Conservation (phyloP, 495 filamentous ascomycete species). For the Pseudomonodictys pantanalensis region DNA sequence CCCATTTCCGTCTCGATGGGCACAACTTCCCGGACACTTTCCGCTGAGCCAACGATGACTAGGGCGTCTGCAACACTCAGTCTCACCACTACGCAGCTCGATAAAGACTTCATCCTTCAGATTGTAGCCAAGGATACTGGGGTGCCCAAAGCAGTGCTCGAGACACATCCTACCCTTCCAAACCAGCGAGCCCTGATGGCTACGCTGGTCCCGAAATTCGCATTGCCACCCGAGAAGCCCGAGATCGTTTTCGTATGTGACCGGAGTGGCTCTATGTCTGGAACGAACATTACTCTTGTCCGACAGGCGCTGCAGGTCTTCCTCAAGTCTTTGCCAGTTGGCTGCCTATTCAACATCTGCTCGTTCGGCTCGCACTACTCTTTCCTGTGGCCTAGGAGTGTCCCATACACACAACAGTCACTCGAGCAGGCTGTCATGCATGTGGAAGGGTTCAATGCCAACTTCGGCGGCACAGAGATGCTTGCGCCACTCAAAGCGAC, state of each 20-base stretch:
- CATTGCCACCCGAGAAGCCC: conserved; percentile 50
- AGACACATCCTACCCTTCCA: conserved; percentile 58
- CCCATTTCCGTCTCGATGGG: conserved; percentile 63
- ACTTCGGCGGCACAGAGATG: conserved; percentile 71
- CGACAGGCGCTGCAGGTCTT: conserved; percentile 61
- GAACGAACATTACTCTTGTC: conserved; percentile 53
- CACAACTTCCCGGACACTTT: conserved; percentile 47
- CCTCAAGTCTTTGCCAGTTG: conserved; percentile 65
- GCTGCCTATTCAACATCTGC: conserved; percentile 71
- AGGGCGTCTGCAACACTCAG: conserved; percentile 62
- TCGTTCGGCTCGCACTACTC: conserved; percentile 57
- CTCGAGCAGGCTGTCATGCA: conserved; percentile 52
- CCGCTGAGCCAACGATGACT: conserved; percentile 49
- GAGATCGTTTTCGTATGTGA: conserved; percentile 73
- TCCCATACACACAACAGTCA: conserved; percentile 51
- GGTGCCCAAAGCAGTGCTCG: conserved; percentile 60
- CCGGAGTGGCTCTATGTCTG: conserved; percentile 63
- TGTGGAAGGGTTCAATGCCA: conserved; percentile 48
- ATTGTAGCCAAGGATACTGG: conserved; percentile 54
- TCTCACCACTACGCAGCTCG: conserved; percentile 47
- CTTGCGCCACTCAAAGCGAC: conserved; percentile 51
- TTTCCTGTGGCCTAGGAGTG: conserved; percentile 60
- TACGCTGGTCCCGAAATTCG: conserved; percentile 65
- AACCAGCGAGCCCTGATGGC: conserved; percentile 64
- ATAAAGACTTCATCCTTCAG: conserved; percentile 54